phyloP scores from a whole-genome alignment of 495 filamentous ascomycete species.

The Pyrenopolyporus hunteri region DNA sequence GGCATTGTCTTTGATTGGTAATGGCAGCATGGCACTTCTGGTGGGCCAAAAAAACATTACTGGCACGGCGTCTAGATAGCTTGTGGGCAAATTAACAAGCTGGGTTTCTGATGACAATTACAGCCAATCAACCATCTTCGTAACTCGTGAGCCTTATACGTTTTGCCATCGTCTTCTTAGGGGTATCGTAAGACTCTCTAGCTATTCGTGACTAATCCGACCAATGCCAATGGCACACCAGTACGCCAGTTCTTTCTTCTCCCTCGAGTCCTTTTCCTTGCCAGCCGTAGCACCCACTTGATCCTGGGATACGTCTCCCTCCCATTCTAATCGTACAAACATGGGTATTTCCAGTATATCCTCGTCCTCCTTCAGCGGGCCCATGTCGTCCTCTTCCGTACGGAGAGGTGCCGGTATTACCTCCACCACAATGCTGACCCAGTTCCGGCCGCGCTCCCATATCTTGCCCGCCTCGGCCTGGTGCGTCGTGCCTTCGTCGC shows the following conservation, averaged over 20 bases:
- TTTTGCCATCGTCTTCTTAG: conserved; percentile 5
- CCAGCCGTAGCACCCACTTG: conserved; percentile 53
- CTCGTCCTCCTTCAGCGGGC: conserved; percentile 69
- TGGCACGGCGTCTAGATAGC: conserved; percentile 39
- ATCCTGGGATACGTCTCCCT: conserved; percentile 75
- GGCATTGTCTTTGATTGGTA: conserved; percentile 21
- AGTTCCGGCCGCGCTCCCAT: conserved; percentile 94
- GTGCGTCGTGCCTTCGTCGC: conserved; percentile 50
- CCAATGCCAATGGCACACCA: conserved; percentile 94
- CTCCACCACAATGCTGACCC: conserved; percentile 90
- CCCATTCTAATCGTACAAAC: conserved; percentile 91
- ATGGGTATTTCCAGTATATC: conserved; percentile 95
- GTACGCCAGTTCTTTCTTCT: conserved; percentile 82
- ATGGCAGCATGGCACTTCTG: conserved; percentile 32
- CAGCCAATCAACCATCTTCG: conserved; percentile 10
- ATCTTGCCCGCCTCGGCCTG: conserved; percentile 90
- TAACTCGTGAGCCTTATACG: background rate
- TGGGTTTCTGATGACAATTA: conserved; percentile 28
- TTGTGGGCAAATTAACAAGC: conserved; percentile 35
- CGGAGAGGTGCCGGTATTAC: conserved; percentile 73
- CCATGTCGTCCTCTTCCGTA: conserved; percentile 39
- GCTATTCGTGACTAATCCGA: conserved; percentile 61
- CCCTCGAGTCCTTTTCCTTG: conserved; percentile 53
- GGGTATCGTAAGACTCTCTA: conserved; percentile 45
- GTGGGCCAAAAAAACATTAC: conserved; percentile 35